Evolutionary conservation across 2,329 filamentous ascomycete species (phyloP), one percentile per base, ranked within the genome.

Genomic region (Colletotrichum plurivorum): DNA sequence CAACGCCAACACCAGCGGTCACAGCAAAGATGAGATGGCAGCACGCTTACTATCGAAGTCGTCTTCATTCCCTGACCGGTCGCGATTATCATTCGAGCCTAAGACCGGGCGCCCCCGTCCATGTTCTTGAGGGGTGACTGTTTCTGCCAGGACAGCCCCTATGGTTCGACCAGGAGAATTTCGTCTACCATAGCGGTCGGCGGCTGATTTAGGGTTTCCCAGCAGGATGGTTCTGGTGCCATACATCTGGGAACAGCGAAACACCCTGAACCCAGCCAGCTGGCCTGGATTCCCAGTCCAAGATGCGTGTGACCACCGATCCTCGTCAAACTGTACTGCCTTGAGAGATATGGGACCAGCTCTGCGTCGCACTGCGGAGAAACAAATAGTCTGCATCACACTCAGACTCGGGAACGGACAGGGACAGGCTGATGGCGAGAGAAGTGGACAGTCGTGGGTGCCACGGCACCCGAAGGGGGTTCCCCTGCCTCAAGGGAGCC

Each of bases 201-300:
- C 15, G 51, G 62, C 36, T 49, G 51, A 22, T 3, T 57, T 62
- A 55, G 57, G 20, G 27, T 66, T 45, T 61, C 3, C 63, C 57
- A 48, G 25, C 31, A 31, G 25, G 8, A 49, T 25, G 57, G 53
- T 39, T 20, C 52, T 27, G 60, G 41, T 54, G 45, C 31, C n/a
- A 12, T 48, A 3, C 51, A n/a, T 13, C 25, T 39, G 52, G 61
- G 20, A 41, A 43, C 5, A 12, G 10, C 31, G 10, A 15, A 49
- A 18, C 36, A 5, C n/a, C 16, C 7, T 41, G 27, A 20, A 46
- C 10, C 43, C 43, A 49, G 18, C 25, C 7, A 5, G 2, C 22
- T 54, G 18, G 31, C 61, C 27, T 13, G 20, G 12, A 27, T 41
- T 16, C 5, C 5, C 2, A 49, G 51, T 27, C 10, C 51, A 18